These are phyloP conservation scores for Fagopyrum homotropicum DNA, from an alignment of 148 eudicot species.

Conservation along the genomic window DNA sequence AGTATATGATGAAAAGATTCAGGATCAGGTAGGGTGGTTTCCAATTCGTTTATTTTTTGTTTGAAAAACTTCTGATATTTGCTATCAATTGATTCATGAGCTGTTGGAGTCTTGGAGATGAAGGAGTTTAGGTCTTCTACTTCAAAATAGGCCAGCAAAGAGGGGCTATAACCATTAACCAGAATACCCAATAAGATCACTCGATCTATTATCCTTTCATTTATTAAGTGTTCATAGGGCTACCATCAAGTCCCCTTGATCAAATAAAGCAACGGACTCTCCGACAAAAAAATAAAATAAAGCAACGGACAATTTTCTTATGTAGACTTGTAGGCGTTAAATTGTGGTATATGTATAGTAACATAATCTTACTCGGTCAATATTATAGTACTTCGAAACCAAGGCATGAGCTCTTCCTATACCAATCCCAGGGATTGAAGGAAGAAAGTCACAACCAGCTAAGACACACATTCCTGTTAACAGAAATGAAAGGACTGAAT, in stretches of 20 bases:
- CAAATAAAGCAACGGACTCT: neutral
- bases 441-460: slow-evolving; percentile 89
- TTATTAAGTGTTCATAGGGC: too few species aligned
- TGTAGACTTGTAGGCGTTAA: neutral
- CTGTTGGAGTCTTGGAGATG: neutral
- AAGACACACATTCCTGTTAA: slow-evolving; percentile 76
- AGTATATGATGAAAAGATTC: neutral
- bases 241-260: slow-evolving; percentile 2
- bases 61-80: neutral
- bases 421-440: slow-evolving; percentile 84
- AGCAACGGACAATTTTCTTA: neutral
- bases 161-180: neutral
- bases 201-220: too few species aligned
- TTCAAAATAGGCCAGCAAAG: neutral
- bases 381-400: slow-evolving; percentile 63
- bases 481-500: neutral
- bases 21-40: neutral
- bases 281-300: neutral
- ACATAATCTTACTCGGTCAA: slow-evolving; percentile 61
- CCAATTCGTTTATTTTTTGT: neutral
- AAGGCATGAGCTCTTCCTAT: slow-evolving; percentile 58
- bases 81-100: neutral
- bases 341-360: neutral
- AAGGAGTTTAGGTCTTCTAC: neutral
- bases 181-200: neutral